phyloP scores from a whole-genome alignment of 1,284 basidiomycete species.

The Pterulicium gracile region DNA sequence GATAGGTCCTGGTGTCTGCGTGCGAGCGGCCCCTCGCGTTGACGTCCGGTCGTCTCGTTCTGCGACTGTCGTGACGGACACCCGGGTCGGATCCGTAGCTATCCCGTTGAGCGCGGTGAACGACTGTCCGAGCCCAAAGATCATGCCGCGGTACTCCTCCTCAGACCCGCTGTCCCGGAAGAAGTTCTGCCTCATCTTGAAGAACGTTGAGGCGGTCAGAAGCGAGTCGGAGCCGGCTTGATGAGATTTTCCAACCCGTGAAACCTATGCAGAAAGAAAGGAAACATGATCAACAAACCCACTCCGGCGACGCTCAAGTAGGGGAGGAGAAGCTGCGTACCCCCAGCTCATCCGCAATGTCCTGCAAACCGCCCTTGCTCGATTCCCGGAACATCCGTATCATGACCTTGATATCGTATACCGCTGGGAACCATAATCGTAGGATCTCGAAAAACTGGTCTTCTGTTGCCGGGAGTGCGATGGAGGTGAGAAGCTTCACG shows the following conservation, averaged over 20 bases:
- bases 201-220: constrained; percentile 88
- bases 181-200: constrained; percentile 89
- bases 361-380: constrained; percentile 83
- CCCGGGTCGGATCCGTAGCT: constrained; percentile 13
- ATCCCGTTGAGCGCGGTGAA: constrained; percentile 56
- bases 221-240: constrained; percentile 96
- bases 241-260: constrained; percentile 86
- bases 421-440: constrained; percentile 89
- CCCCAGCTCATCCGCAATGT: constrained; percentile 90
- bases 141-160: constrained; percentile 68
- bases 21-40: constrained; percentile 28
- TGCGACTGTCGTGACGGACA: constrained; percentile 40
- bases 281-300: constrained; percentile 6
- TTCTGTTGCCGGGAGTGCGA: constrained; percentile 83
- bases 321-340: constrained; percentile 36
- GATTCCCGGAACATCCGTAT: constrained; percentile 84
- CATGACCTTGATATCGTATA: constrained; percentile 98
- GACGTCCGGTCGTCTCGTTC: constrained; percentile 62
- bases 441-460: constrained; percentile 87
- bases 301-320: constrained; percentile 4
- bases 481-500: constrained; percentile 86
- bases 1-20: constrained; percentile 35
- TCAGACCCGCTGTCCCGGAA: constrained; percentile 85
- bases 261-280: constrained; percentile 39
- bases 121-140: constrained; percentile 70